Evolutionary conservation across 2,329 filamentous ascomycete species (phyloP).

Genomic region (Pleurostoma richardsiae): DNA sequence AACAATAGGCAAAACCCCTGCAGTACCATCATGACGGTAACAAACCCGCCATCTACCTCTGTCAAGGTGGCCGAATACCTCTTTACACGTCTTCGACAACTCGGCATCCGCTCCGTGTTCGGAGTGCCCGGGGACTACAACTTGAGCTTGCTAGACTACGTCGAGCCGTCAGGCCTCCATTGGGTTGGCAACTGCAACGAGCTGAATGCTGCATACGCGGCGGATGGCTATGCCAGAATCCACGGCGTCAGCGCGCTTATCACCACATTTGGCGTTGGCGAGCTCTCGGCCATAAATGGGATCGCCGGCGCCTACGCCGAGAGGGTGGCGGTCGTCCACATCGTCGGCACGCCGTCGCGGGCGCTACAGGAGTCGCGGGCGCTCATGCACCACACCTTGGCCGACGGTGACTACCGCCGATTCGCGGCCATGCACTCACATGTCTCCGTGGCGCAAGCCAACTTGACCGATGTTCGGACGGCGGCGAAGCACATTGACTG

Average conservation of each 20-base stretch:
- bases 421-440: constrained; percentile 1
- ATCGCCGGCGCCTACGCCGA: constrained; percentile 55
- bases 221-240: constrained; percentile 52
- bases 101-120: constrained; percentile 16
- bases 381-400: background rate
- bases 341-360: constrained; percentile 45
- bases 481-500: constrained; percentile 46
- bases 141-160: constrained; percentile 28
- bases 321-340: constrained; percentile 49
- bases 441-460: background rate
- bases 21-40: background rate
- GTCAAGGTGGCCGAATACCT: background rate
- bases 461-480: constrained; percentile 5
- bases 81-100: constrained; percentile 1
- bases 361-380: background rate
- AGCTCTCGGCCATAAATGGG: constrained; percentile 52
- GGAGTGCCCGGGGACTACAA: constrained; percentile 42
- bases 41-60: background rate
- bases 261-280: constrained; percentile 58
- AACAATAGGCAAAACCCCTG: too few species aligned
- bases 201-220: constrained; percentile 52
- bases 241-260: constrained; percentile 44
- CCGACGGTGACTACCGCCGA: background rate
- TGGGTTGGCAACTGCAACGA: constrained; percentile 53
- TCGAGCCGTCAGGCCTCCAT: constrained; percentile 26